Conservation (phyloP, 495 filamentous ascomycete genomes). For the Parmelia sp. region DNA sequence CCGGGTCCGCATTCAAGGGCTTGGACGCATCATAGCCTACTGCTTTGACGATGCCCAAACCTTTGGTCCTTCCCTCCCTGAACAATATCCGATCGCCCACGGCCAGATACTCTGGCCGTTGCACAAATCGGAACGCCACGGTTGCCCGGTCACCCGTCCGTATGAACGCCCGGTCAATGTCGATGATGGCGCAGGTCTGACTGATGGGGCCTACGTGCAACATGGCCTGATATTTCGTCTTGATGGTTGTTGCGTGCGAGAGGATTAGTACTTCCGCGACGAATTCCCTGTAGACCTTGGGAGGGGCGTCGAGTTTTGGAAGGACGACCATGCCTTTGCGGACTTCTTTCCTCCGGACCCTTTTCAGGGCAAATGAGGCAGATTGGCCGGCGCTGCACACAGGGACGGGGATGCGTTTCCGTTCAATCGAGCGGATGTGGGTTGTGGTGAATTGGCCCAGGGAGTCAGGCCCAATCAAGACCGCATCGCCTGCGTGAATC, state of each 20-base stretch:
- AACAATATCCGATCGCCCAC: slow-evolving; percentile 88
- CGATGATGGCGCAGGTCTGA: slow-evolving; percentile 95
- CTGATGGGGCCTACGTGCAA: slow-evolving; percentile 92
- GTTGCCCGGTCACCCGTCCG: slow-evolving; percentile 86
- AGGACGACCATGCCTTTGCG: slow-evolving; percentile 98
- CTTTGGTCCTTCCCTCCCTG: slow-evolving; percentile 91
- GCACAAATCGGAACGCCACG: slow-evolving; percentile 91
- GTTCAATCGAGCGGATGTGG: slow-evolving; percentile 85
- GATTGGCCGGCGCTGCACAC: slow-evolving; percentile 87
- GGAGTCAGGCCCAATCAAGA: slow-evolving; percentile 86
- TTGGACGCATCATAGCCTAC: slow-evolving; percentile 74
- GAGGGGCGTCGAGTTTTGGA: slow-evolving; percentile 64
- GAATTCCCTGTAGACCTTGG: slow-evolving; percentile 87
- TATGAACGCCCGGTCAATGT: slow-evolving; percentile 94
- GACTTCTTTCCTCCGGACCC: slow-evolving; percentile 84
- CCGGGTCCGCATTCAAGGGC: slow-evolving; percentile 47
- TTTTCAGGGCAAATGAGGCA: slow-evolving; percentile 83
- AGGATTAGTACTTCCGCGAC: slow-evolving; percentile 94
- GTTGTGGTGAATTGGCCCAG: slow-evolving; percentile 89
- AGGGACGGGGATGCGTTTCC: slow-evolving; percentile 87
- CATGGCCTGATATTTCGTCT: slow-evolving; percentile 97
- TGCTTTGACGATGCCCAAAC: slow-evolving; percentile 86
- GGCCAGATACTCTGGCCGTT: slow-evolving; percentile 88
- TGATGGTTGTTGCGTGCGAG: slow-evolving; percentile 96
- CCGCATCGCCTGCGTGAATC: slow-evolving; percentile 82